phyloP scores from a whole-genome alignment of 2,329 filamentous ascomycete genomes.

The Aureobasidium vineae region DNA sequence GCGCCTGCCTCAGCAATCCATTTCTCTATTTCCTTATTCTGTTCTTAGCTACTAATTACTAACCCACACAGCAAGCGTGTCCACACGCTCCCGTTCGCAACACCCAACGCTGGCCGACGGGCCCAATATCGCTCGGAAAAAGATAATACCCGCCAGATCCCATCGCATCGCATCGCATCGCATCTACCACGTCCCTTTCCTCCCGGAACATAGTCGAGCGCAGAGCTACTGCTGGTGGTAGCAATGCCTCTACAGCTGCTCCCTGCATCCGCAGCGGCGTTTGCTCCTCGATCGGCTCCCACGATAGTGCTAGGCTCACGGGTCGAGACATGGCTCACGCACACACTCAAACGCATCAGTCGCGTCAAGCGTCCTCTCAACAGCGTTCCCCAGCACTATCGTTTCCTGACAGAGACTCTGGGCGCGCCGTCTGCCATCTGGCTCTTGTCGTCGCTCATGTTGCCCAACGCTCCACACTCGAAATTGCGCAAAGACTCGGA shows the following conservation, averaged over 20 bases:
- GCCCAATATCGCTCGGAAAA: slow-evolving; percentile 20
- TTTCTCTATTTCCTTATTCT: slow-evolving; percentile 20
- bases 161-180: slow-evolving; percentile 28
- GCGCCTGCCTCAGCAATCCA: slow-evolving; percentile 1
- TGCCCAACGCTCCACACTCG: slow-evolving; percentile 82
- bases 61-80: slow-evolving; percentile 18
- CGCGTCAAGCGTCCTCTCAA: slow-evolving; percentile 95
- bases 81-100: background rate
- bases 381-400: slow-evolving; percentile 91
- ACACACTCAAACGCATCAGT: slow-evolving; percentile 95
- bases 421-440: slow-evolving; percentile 90
- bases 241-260: slow-evolving; percentile 88
- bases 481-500: slow-evolving; percentile 80
- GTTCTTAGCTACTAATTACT: slow-evolving; percentile 22
- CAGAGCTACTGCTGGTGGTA: slow-evolving; percentile 8
- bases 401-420: slow-evolving; percentile 91
- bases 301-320: slow-evolving; percentile 92
- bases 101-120: background rate
- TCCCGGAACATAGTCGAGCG: background rate
- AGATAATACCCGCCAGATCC: slow-evolving; percentile 14
- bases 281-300: slow-evolving; percentile 88
- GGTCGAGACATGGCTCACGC: slow-evolving; percentile 94
- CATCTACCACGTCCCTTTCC: slow-evolving; percentile 6
- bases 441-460: slow-evolving; percentile 89
- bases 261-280: slow-evolving; percentile 92